Conservation (phyloP, 2,329 filamentous ascomycete genomes). For the Teratosphaeria epicoccoides region DNA sequence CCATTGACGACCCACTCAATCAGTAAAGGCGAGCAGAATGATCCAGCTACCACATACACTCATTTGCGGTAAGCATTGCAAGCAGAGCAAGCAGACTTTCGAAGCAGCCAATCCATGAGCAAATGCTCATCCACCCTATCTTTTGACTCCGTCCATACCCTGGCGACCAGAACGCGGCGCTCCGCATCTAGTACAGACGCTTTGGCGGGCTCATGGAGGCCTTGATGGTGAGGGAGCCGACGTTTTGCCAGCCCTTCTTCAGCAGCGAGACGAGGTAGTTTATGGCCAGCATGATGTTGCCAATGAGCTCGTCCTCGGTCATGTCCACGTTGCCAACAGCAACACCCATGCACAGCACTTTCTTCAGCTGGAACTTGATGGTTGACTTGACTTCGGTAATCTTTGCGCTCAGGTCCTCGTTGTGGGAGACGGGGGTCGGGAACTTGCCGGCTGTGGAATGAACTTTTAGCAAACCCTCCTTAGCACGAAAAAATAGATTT, state of each 20-base stretch:
- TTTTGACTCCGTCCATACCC: background rate
- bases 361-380: constrained; percentile 99
- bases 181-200: constrained; percentile 72
- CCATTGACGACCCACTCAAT: constrained; percentile 18
- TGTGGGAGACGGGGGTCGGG: constrained; percentile 95
- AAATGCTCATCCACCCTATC: background rate
- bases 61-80: background rate
- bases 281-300: constrained; percentile 99
- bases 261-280: constrained; percentile 99
- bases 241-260: constrained; percentile 99
- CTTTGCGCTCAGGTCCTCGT: constrained; percentile 86
- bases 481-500: background rate
- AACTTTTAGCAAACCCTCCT: background rate
- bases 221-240: constrained; percentile 99
- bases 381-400: constrained; percentile 99
- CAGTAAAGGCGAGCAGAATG: constrained; percentile 22
- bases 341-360: constrained; percentile 99
- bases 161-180: background rate
- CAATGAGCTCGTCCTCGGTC: constrained; percentile 88
- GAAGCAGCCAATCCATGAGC: constrained; percentile 15
- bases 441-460: constrained; percentile 78
- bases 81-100: constrained; percentile 12
- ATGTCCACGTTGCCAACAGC: constrained; percentile 98
- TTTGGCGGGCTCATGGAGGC: constrained; percentile 98
- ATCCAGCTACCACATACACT: constrained; percentile 3